phyloP scores from a whole-genome alignment of 306 rosid genomes.

The Hippophae tibetana region DNA sequence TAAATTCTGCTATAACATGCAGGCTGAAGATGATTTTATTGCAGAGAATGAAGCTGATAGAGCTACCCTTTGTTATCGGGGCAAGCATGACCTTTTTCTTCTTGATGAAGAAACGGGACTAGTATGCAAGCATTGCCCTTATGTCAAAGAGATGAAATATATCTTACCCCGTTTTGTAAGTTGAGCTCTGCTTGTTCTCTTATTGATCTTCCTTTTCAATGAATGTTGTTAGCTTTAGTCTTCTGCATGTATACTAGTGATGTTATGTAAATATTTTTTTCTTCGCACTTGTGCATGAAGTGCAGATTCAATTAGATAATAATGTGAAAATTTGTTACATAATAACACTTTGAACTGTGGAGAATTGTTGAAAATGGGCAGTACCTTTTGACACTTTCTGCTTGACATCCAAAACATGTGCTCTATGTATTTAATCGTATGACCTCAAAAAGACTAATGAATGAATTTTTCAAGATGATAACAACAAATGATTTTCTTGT shows the following conservation, averaged over 20 bases:
- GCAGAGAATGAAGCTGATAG: constrained; percentile 8
- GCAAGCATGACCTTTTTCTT: constrained; percentile 29
- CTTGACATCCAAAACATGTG: too few species aligned
- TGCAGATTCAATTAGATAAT: too few species aligned
- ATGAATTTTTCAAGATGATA: too few species aligned
- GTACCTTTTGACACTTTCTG: too few species aligned
- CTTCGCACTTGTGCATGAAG: background rate
- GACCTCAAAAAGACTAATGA: too few species aligned
- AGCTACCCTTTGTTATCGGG: constrained; percentile 29
- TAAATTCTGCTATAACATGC: too few species aligned
- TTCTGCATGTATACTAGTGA: background rate
- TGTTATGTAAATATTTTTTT: background rate
- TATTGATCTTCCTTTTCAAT: background rate
- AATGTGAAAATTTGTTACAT: too few species aligned
- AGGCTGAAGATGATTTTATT: constrained; percentile 28
- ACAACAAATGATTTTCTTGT: too few species aligned
- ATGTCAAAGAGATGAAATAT: constrained; percentile 36
- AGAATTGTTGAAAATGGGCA: too few species aligned
- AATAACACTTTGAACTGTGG: too few species aligned
- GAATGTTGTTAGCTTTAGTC: background rate
- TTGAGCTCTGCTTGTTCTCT: constrained; percentile 1
- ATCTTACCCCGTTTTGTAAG: constrained; percentile 46
- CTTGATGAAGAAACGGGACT: constrained; percentile 51
- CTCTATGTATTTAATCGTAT: too few species aligned
- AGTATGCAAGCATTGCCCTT: constrained; percentile 31